Evolutionary conservation across 75 land plant genomes (phyloP).

Genomic region (Sequoiadendron giganteum): DNA sequence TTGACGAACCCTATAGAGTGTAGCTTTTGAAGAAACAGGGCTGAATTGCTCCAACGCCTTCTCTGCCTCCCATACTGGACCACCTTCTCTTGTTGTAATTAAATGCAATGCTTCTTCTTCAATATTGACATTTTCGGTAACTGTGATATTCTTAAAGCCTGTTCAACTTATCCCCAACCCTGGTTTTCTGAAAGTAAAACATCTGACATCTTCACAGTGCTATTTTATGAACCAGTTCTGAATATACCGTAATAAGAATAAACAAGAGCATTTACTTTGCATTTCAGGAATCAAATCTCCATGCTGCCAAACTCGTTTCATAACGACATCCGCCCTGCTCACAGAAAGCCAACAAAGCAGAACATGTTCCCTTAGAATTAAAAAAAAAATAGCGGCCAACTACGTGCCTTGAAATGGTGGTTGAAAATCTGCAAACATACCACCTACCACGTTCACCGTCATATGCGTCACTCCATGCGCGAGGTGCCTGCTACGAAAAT

Average conservation of each 20-base stretch:
- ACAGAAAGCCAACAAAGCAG: too few relatives aligned
- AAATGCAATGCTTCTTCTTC: slow-evolving; percentile 61
- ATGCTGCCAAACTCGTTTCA: slow-evolving; percentile 24
- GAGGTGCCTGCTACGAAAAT: too few relatives aligned
- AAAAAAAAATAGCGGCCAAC: too few relatives aligned
- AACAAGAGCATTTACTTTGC: slow-evolving; percentile 60
- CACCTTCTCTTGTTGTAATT: slow-evolving; percentile 65
- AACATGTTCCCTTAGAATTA: too few relatives aligned
- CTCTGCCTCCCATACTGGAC: slow-evolving; percentile 84
- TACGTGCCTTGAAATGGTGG: too few relatives aligned
- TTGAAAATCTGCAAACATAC: too few relatives aligned
- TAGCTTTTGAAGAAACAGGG: slow-evolving; percentile 59
- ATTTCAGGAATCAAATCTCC: slow-evolving; percentile 54
- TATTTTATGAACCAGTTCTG: slow-evolving; percentile 44
- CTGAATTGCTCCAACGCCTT: slow-evolving; percentile 75
- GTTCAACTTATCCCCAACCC: slow-evolving; percentile 44
- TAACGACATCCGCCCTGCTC: too few relatives aligned
- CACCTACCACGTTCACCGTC: too few relatives aligned
- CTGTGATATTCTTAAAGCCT: slow-evolving; percentile 40
- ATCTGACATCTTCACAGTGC: slow-evolving; percentile 64
- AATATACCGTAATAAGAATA: slow-evolving; percentile 60
- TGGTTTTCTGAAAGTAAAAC: slow-evolving; percentile 62
- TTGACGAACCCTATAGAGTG: slow-evolving; percentile 43
- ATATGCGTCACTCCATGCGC: too few relatives aligned
- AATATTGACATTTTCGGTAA: slow-evolving; percentile 54